Percentiles rank a stretch among this genome's conserved stretches.
phyloP scores from a whole-genome alignment of 495 filamentous ascomycete species.

The Aspergillus kassunensis region DNA sequence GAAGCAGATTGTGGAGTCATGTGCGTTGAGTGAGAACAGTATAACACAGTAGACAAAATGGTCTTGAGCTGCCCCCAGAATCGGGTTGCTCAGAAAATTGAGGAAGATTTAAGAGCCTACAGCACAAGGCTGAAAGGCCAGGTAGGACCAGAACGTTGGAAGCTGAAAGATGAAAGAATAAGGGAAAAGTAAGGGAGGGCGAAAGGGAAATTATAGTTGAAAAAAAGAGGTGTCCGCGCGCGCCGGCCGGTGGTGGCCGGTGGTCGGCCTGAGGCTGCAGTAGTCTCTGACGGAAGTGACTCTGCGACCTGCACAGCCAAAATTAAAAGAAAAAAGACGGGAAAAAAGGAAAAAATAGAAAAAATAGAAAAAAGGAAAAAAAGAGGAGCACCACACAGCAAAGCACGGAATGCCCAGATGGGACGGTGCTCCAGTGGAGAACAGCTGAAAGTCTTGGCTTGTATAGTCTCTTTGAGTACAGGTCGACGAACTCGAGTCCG shows the following conservation, averaged over 20 bases:
- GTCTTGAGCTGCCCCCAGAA: conserved; percentile 14
- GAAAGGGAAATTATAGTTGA: conserved; percentile 17
- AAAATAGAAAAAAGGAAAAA: conserved; percentile 8
- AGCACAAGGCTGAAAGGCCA: conserved; percentile 25
- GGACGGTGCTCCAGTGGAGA: conserved; percentile 18
- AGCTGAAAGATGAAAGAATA: conserved; percentile 10
- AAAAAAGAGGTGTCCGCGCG: conserved; percentile 27
- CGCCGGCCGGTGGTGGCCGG: conserved; percentile 18
- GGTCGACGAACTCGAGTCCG: neutral
- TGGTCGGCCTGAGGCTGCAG: conserved; percentile 32
- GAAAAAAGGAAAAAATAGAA: conserved; percentile 13
- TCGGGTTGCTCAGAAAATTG: conserved; percentile 1
- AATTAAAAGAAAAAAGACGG: conserved; percentile 1
- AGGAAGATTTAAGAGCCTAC: conserved; percentile 13
- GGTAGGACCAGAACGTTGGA: conserved; percentile 8
- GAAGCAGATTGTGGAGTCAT: conserved; percentile 46
- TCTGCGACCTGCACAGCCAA: neutral
- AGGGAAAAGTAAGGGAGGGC: conserved; percentile 4
- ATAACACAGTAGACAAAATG: conserved; percentile 15
- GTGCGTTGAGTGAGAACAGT: conserved; percentile 32
- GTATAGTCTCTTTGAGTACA: neutral
- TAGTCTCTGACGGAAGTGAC: conserved; percentile 33
- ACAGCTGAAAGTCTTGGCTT: conserved; percentile 13
- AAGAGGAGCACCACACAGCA: conserved; percentile 17
- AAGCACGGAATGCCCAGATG: conserved; percentile 27